Evolutionary conservation across 768 basidiomycete species (phyloP).

Genomic region (Tylopilus intermedius): DNA sequence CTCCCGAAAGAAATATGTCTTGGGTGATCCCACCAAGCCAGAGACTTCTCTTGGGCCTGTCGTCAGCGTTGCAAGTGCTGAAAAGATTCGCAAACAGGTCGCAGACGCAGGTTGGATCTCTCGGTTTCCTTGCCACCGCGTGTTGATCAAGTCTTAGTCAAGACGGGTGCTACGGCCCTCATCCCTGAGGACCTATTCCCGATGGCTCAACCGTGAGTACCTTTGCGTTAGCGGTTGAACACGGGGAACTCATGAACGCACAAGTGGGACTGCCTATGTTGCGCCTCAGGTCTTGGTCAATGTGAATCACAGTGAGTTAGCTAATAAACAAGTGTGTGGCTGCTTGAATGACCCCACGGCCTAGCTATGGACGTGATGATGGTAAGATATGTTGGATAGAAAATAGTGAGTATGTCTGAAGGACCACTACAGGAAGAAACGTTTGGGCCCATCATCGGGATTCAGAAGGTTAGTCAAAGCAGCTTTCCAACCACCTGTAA

Average conservation of each 20-base stretch:
- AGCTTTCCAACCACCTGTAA: neutral
- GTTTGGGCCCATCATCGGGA: constrained; percentile 90
- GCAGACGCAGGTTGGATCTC: constrained; percentile 63
- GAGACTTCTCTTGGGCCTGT: constrained; percentile 89
- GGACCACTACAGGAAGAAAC: constrained; percentile 61
- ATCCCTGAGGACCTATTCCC: constrained; percentile 65
- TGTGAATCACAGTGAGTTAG: constrained; percentile 76
- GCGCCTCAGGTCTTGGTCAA: constrained; percentile 87
- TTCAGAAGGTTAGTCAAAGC: constrained; percentile 65
- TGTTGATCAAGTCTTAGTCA: constrained; percentile 39
- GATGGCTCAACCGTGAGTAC: constrained; percentile 58
- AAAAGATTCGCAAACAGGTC: constrained; percentile 81
- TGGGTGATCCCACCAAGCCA: constrained; percentile 77
- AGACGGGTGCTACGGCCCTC: constrained; percentile 73
- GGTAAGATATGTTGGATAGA: constrained; percentile 36
- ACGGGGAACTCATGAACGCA: neutral
- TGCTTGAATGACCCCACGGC: constrained; percentile 2
- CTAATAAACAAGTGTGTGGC: neutral
- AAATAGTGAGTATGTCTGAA: neutral
- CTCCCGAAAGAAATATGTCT: constrained; percentile 57
- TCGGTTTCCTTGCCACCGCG: neutral
- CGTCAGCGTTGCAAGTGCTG: constrained; percentile 81
- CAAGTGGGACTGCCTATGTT: constrained; percentile 78
- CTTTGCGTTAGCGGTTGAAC: neutral
- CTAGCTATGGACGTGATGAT: constrained; percentile 91